Evolutionary conservation across 2,329 filamentous ascomycete species (phyloP).

Genomic region (Lecanicillium sp.): DNA sequence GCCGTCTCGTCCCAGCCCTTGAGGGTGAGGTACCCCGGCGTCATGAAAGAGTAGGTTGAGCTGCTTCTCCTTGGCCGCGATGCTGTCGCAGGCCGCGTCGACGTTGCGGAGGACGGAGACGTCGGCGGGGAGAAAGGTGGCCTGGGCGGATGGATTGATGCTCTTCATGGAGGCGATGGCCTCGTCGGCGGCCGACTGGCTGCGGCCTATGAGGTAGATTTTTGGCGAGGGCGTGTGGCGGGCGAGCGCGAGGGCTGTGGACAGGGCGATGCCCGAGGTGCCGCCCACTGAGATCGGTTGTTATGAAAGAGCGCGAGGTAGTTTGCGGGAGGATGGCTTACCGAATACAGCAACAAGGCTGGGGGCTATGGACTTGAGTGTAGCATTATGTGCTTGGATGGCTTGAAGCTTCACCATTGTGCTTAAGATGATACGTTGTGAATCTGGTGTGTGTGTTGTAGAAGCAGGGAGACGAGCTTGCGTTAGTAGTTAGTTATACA

Average conservation of each 20-base stretch:
- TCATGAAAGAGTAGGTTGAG: conserved; percentile 40
- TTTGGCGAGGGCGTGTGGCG: conserved; percentile 33
- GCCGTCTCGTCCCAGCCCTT: conserved; percentile 38
- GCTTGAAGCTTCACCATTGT: background rate
- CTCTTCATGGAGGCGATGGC: background rate
- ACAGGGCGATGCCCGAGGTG: conserved; percentile 44
- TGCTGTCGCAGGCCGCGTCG: conserved; percentile 37
- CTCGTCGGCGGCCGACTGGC: conserved; percentile 20
- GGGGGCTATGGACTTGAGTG: background rate
- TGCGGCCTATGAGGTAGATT: conserved; percentile 44
- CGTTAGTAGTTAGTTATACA: no score
- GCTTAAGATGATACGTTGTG: background rate
- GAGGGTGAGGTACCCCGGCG: conserved; percentile 22
- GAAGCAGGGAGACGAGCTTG: no score
- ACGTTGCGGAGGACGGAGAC: conserved; percentile 41
- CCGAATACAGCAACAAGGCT: background rate
- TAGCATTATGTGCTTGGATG: conserved; percentile 1
- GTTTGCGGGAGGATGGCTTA: background rate
- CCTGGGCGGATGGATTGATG: conserved; percentile 11
- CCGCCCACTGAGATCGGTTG: conserved; percentile 31
- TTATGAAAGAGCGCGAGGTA: background rate
- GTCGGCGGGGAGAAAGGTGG: conserved; percentile 40
- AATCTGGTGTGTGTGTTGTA: no score
- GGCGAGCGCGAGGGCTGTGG: conserved; percentile 38
- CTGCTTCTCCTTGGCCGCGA: conserved; percentile 32